Evolutionary conservation across 352 stramenopile genomes (phyloP).

Genomic region (Phytopythium mirpurense): DNA sequence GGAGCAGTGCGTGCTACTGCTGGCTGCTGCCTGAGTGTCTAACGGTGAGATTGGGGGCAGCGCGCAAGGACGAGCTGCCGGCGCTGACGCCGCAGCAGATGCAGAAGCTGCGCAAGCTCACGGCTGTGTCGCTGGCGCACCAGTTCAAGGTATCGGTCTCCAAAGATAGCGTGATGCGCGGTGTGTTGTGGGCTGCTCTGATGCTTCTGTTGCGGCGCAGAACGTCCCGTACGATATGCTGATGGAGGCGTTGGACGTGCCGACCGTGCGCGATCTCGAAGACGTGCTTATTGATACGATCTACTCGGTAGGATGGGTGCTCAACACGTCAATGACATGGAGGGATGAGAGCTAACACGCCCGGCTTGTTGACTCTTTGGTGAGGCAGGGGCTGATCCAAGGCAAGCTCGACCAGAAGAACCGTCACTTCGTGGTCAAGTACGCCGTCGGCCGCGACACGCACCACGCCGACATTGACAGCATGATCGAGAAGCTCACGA

Average conservation of each 20-base stretch:
- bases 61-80: slow-evolving; percentile 55
- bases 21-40: background rate
- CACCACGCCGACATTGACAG: slow-evolving; percentile 76
- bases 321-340: background rate
- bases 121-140: slow-evolving; percentile 81
- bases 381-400: slow-evolving; percentile 71
- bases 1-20: background rate
- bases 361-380: background rate
- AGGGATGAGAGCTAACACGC: background rate
- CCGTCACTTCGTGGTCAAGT: slow-evolving; percentile 77
- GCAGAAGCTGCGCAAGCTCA: slow-evolving; percentile 89
- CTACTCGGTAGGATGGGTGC: slow-evolving; percentile 61
- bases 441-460: slow-evolving; percentile 86
- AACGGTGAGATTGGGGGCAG: slow-evolving; percentile 10
- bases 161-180: background rate
- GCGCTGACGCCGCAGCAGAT: slow-evolving; percentile 61
- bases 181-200: slow-evolving; percentile 1
- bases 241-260: slow-evolving; percentile 70
- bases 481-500: slow-evolving; percentile 86
- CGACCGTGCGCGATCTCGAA: slow-evolving; percentile 85
- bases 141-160: slow-evolving; percentile 53
- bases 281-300: slow-evolving; percentile 93
- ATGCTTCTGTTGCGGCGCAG: slow-evolving; percentile 14
- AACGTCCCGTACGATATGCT: slow-evolving; percentile 82
- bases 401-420: slow-evolving; percentile 90